Conservation (phyloP, 441 rosid species). For the Adansonia madagascariensis region DNA sequence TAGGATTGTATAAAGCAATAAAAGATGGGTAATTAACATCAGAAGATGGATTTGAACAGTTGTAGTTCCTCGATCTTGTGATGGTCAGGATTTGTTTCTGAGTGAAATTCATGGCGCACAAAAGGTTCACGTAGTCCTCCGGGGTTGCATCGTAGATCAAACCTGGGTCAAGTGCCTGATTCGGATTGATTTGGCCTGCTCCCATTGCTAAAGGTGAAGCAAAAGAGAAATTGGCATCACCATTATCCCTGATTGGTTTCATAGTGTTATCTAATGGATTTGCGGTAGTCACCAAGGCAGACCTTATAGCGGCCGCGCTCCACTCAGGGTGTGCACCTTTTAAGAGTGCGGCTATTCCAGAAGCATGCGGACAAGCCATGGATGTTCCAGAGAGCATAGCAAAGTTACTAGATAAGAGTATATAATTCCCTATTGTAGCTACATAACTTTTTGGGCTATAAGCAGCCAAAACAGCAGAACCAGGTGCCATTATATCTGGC, state of each 20-base stretch:
- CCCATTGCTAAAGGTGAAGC: slow-evolving; percentile 23
- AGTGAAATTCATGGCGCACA: slow-evolving; percentile 51
- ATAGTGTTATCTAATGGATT: slow-evolving; percentile 38
- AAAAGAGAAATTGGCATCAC: slow-evolving; percentile 13
- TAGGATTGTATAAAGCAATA: slow-evolving; percentile 38
- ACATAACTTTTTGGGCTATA: slow-evolving; percentile 16
- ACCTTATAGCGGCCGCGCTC: slow-evolving; percentile 47
- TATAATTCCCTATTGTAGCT: slow-evolving; percentile 20
- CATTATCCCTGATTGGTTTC: slow-evolving; percentile 46
- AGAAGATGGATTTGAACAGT: slow-evolving; percentile 36
- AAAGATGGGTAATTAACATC: slow-evolving; percentile 65
- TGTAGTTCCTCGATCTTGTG: slow-evolving; percentile 38
- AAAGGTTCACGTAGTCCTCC: slow-evolving; percentile 47
- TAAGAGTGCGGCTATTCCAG: slow-evolving; percentile 45
- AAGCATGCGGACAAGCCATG: slow-evolving; percentile 47
- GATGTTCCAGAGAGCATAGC: slow-evolving; percentile 44
- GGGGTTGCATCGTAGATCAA: slow-evolving; percentile 53
- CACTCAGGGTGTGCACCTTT: slow-evolving; percentile 47
- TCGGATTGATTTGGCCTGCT: slow-evolving; percentile 40
- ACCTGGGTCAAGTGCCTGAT: slow-evolving; percentile 56
- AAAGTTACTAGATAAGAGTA: slow-evolving; percentile 32
- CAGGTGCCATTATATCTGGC: slow-evolving; percentile 49
- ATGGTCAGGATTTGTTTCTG: slow-evolving; percentile 41
- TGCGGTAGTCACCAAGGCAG: slow-evolving; percentile 49
- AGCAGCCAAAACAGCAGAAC: slow-evolving; percentile 39